Base-by-base conservation (phyloP, 106 monocot species). In the Alisma plantagoaquatica region DNA sequence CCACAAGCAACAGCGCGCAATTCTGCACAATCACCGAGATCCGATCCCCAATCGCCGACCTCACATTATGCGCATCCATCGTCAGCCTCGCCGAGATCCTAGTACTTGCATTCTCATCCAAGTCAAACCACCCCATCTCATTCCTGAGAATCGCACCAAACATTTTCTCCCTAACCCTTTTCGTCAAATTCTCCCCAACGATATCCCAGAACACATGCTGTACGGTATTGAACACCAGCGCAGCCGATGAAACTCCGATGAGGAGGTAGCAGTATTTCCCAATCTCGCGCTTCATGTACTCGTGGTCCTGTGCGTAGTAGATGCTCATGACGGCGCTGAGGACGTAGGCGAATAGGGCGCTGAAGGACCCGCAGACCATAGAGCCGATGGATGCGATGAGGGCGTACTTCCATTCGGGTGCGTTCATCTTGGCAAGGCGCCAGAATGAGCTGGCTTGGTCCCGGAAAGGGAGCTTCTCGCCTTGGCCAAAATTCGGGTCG, bases 1-100 rank as follows among this genome's bases (percentile, higher is more conserved):
- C 88, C 14, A 89, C 88, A 7, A 96, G 66, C 84, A 96, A 48
- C 53, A 96, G 94, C 2, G 94, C 83, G 1, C 75, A 75, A 58
- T 96, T 96, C 75, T 96, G 94, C 6, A 96, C 84, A 18, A 96
- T 88, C n/a, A 96, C 84, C 0, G 94, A 96, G 5, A 96, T 88
- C 12, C 94, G 57, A 56, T 96, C 94, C 0, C 94, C 94, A 27
- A 96, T 96, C 1, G 94, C 94, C 0, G 94, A 96, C 21, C 94
- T 49, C 24, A 96, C 94, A 41, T 88, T 89, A 27, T 96, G 84
- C 1, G 94, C 94, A 41, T 96, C 94, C 5, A 81, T 46, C 6
- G 94, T 31, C 0, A 96, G 81, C 59, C 81, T 72, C 1, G 67
- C 77, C 2, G 88, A 80, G 7, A 87, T 58, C 42, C 88, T 70